Base-by-base conservation (phyloP, 768 basidiomycete species). In the Sporobolomyces roseus region DNA sequence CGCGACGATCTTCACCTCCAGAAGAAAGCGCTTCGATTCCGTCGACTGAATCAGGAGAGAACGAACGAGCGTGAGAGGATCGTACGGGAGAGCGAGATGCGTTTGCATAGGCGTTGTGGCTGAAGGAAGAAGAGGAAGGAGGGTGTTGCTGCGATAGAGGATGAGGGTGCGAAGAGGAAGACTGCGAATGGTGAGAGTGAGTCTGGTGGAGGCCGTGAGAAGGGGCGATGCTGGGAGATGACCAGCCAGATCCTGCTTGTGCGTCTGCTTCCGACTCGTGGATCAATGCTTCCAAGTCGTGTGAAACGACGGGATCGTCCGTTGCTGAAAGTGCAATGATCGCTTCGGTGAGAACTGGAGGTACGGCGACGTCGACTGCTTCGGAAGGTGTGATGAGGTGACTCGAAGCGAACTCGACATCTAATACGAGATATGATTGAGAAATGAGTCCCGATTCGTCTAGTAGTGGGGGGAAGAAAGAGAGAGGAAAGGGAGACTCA, bases 361-460 rank as follows among this genome's bases (percentile, higher is more conserved):
- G 68, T 25, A 73, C 60, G 4, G 72, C 72, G 45, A 70, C 68
- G 54, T 73, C 72, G 36, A 70, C 65, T 1, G 72, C 72, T 36
- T 73, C 72, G 1, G 63, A 65, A 10, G 72, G 65, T 3, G 55
- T 55, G 64, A 73, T 59, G 56, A 38, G 61, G 36, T 73, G 72
- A 29, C 64, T 63, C 14, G 72, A n/a, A 16, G 61, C 51, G 48
- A 73, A 73, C 38, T 73, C 72, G 50, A 73, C 72, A 53, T 73
- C 72, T 73, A 61, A 13, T 4, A 1, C 12, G 19, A 3, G 19
- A 23, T 16, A 54, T 3, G 16, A 25, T 55, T 10, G 12, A 21
- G 19, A 29, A 17, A 25, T 3, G 23, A 27, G 29, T 21, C 30
- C 25, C 6, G 9, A 9, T n/a, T 23, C 38, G 33, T 3, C 12